Percentiles rank a stretch among this genome's conserved stretches.
phyloP scores from a whole-genome alignment of 2,329 filamentous ascomycete genomes.

The Neonectria sp. region DNA sequence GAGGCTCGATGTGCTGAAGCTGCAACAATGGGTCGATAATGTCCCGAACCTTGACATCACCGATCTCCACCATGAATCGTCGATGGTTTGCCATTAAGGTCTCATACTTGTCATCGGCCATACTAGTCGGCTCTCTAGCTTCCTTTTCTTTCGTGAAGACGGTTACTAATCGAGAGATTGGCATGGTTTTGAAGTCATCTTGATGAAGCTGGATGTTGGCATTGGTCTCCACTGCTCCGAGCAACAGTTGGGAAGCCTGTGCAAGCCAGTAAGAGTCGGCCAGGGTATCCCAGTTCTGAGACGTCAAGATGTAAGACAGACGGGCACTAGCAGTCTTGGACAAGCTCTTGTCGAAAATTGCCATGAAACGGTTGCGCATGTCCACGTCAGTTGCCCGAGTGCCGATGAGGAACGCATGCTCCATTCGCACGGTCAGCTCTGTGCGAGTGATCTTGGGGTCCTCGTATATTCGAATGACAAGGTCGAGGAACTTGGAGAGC shows the following conservation, averaged over 20 bases:
- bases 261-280: slow-evolving; percentile 97
- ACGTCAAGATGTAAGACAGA: slow-evolving; percentile 88
- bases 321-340: slow-evolving; percentile 93
- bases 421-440: slow-evolving; percentile 95
- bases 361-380: slow-evolving; percentile 97
- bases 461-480: slow-evolving; percentile 98
- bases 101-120: slow-evolving; percentile 88
- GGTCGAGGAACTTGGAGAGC: slow-evolving; percentile 92
- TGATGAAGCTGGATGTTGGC: slow-evolving; percentile 82
- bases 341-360: slow-evolving; percentile 94
- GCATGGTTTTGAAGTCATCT: slow-evolving; percentile 87
- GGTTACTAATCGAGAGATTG: slow-evolving; percentile 80
- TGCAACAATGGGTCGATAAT: slow-evolving; percentile 91
- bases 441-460: slow-evolving; percentile 96
- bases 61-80: slow-evolving; percentile 86
- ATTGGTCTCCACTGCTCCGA: slow-evolving; percentile 92
- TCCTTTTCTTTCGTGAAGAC: slow-evolving; percentile 86
- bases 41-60: slow-evolving; percentile 89
- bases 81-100: slow-evolving; percentile 82
- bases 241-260: slow-evolving; percentile 92
- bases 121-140: slow-evolving; percentile 72
- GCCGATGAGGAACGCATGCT: slow-evolving; percentile 97
- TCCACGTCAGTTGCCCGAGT: slow-evolving; percentile 94
- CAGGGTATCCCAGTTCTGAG: slow-evolving; percentile 97
- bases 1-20: slow-evolving; percentile 89